These are phyloP conservation scores for Penicillium daleae DNA, from an alignment of 495 filamentous ascomycete genomes.

Conservation along the genomic window DNA sequence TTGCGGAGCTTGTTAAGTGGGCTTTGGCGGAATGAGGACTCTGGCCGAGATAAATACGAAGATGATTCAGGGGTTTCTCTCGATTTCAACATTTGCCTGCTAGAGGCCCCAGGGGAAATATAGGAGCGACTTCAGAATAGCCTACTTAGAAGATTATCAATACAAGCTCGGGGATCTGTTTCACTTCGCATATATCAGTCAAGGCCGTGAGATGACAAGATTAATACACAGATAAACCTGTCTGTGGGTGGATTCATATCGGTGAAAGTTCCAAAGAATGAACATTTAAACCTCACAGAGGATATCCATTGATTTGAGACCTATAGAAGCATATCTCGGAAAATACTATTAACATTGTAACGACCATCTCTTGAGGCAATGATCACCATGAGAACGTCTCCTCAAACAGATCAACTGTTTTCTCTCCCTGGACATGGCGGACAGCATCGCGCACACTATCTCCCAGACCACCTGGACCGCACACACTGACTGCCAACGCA, in stretches of 20 bases:
- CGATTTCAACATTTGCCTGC: background rate
- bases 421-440: slow-evolving; percentile 38
- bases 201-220: background rate
- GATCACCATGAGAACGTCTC: slow-evolving; percentile 51
- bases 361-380: background rate
- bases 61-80: background rate
- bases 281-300: slow-evolving; percentile 10
- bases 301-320: slow-evolving; percentile 1
- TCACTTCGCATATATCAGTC: background rate
- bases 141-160: background rate
- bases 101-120: background rate
- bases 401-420: slow-evolving; percentile 47
- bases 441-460: slow-evolving; percentile 49
- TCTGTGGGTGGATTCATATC: too few relatives aligned
- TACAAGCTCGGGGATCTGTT: background rate
- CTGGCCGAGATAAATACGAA: background rate
- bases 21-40: slow-evolving; percentile 22
- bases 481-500: slow-evolving; percentile 51
- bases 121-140: background rate
- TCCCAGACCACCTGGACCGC: slow-evolving; percentile 48
- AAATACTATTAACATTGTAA: slow-evolving; percentile 4
- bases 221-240: too few relatives aligned
- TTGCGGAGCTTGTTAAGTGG: slow-evolving; percentile 48
- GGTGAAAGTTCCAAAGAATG: background rate
- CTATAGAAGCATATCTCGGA: background rate